A percentile compares a stretch with the other conserved stretches of the same genome.
Conservation (phyloP, 768 basidiomycete species). For the Hirschioporus abietinus region DNA sequence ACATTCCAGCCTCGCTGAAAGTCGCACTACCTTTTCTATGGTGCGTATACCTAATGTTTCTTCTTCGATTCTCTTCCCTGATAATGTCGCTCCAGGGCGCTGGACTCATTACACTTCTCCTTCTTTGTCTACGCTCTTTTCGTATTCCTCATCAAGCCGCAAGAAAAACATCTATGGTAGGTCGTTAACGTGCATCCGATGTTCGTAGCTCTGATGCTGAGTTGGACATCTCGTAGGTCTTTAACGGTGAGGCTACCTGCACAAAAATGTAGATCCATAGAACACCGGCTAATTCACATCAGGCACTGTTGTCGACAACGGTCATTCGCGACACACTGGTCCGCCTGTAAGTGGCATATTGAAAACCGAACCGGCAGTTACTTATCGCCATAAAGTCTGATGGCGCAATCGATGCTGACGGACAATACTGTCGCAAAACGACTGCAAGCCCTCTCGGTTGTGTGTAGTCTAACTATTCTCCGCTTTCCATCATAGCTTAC, state of each 20-base stretch:
- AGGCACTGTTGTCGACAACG: neutral
- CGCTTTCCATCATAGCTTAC: neutral
- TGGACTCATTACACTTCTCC: neutral
- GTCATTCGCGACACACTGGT: neutral
- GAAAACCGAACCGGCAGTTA: neutral
- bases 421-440: neutral
- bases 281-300: neutral
- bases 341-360: neutral
- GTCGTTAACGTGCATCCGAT: neutral
- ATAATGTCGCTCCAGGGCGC: neutral
- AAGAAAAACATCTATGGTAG: neutral
- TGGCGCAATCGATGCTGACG: neutral
- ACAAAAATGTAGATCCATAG: neutral
- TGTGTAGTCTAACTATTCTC: neutral
- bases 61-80: neutral
- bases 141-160: neutral
- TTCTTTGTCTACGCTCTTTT: neutral
- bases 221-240: neutral
- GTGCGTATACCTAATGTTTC: neutral
- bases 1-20: neutral
- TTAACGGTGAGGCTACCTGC: neutral
- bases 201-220: neutral
- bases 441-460: neutral
- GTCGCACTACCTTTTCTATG: neutral
- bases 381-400: neutral